Conservation (phyloP, 2,329 filamentous ascomycete genomes). For the Daldinia eschscholtzii region DNA sequence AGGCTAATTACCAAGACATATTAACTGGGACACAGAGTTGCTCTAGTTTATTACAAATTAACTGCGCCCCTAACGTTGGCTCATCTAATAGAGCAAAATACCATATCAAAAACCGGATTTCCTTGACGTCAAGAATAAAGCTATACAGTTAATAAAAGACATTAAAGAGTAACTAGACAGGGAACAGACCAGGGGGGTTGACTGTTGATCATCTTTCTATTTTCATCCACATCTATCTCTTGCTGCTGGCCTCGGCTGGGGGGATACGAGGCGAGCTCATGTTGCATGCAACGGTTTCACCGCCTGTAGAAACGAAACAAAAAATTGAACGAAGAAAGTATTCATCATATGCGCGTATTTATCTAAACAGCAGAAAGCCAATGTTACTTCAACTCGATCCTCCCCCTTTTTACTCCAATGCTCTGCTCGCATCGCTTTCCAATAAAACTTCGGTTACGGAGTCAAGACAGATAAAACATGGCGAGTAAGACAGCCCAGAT, state of each 20-base stretch:
- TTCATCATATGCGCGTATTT: slow-evolving; percentile 47
- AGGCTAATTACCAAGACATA: background rate
- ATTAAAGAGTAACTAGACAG: slow-evolving; percentile 8
- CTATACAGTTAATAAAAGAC: background rate
- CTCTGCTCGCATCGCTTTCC: slow-evolving; percentile 31
- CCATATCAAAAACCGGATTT: background rate
- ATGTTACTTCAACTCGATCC: slow-evolving; percentile 34
- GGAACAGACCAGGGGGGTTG: background rate
- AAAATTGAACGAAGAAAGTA: slow-evolving; percentile 30
- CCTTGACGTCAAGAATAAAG: background rate
- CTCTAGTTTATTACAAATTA: background rate
- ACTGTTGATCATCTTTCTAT: slow-evolving; percentile 4
- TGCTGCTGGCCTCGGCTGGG: background rate
- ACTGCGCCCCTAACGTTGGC: too few species aligned
- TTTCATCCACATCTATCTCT: background rate
- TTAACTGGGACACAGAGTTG: background rate
- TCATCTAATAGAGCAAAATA: background rate
- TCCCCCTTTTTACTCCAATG: slow-evolving; percentile 37
- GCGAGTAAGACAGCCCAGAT: slow-evolving; percentile 25
- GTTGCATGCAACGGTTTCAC: slow-evolving; percentile 20
- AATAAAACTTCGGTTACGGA: slow-evolving; percentile 15
- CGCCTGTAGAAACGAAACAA: slow-evolving; percentile 4
- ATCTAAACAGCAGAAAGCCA: slow-evolving; percentile 35
- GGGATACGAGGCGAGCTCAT: slow-evolving; percentile 5
- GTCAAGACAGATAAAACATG: slow-evolving; percentile 18